These are phyloP conservation scores for Neostapfia colusana DNA, from an alignment of 176 grass and related monocot species.

Conservation along the genomic window DNA sequence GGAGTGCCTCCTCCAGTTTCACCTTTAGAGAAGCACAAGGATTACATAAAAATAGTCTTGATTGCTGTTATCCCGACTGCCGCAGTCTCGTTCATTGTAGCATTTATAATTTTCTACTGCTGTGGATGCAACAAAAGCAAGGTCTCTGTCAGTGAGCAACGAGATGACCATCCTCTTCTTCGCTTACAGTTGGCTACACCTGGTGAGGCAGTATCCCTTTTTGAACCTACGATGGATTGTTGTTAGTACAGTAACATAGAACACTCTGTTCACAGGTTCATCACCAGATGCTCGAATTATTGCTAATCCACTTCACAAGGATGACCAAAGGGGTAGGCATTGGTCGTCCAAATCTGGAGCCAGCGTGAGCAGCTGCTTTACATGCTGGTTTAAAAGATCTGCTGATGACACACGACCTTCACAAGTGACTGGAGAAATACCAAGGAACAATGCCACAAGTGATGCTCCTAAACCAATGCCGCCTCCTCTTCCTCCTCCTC, in stretches of 20 bases:
- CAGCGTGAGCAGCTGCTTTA: slow-evolving; percentile 38
- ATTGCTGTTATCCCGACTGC: slow-evolving; percentile 34
- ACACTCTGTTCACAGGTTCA: slow-evolving; percentile 22
- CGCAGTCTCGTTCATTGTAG: slow-evolving; percentile 28
- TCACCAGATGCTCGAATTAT: slow-evolving; percentile 1
- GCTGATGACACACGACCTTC: background rate
- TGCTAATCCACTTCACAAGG: slow-evolving; percentile 29
- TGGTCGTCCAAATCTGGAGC: slow-evolving; percentile 14
- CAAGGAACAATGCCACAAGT: slow-evolving; percentile 22
- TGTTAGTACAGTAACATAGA: slow-evolving; percentile 6
- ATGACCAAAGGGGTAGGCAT: slow-evolving; percentile 13
- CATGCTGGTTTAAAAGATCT: slow-evolving; percentile 44
- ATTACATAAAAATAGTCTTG: slow-evolving; percentile 38
- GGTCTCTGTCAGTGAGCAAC: slow-evolving; percentile 44
- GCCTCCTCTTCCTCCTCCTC: slow-evolving; percentile 24
- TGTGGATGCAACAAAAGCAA: slow-evolving; percentile 59
- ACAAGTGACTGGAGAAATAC: slow-evolving; percentile 35
- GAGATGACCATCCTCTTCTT: slow-evolving; percentile 57
- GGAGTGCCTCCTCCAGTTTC: slow-evolving; percentile 32
- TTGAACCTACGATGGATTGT: background rate
- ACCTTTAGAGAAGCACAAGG: slow-evolving; percentile 33
- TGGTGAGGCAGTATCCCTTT: slow-evolving; percentile 26
- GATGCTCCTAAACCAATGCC: slow-evolving; percentile 37
- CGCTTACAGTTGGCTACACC: slow-evolving; percentile 36
- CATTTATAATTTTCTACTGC: slow-evolving; percentile 50